Evolutionary conservation across 768 basidiomycete genomes (phyloP), one percentile per base, ranked within the genome.

Genomic region (Suillus decipiens): DNA sequence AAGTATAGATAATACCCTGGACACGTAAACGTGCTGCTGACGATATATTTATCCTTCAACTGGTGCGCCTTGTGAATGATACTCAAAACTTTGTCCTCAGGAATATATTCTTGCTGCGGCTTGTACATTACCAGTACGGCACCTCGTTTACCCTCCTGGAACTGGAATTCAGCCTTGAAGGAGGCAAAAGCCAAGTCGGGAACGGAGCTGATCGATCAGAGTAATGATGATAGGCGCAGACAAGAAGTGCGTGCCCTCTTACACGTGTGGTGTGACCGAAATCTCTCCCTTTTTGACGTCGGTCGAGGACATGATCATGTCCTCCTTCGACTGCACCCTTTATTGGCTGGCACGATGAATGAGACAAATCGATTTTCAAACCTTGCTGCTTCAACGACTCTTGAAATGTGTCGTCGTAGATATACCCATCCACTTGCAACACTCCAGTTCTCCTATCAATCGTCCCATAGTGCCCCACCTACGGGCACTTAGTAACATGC

Each of bases 1-100:
- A 76, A 67, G n/a, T 74, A 79, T 69, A 77, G 70, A 55, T 70
- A 72, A n/a, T 66, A 71, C 1, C 77, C 77, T 7, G 75, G 76
- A 54, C 75, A 79, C 5, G 64, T 12, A 56, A 78, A 63, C 0
- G 67, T 41, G 61, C 65, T 69, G 0, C 73, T 78, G 60, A 79
- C 75, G 58, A 79, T 66, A 53, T 57, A 69, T 62, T 71, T 78
- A 69, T 71, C 66, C 22, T 55, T 66, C n/a, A 79, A 68, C 9
- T 17, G 47, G 1, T 69, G 72, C 1, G 75, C 62, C 7, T 60
- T 56, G 28, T 71, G 68, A 37, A 79, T 68, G 0, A 56, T 47
- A 1, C 69, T 64, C 42, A 79, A 69, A 53, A 76, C 37, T 51
- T 64, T 68, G 9, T 67, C 54, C 1, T 2, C 48, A 0, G 74